Base-by-base conservation (phyloP, 2,329 filamentous ascomycete species). In the Microdochium nivale region DNA sequence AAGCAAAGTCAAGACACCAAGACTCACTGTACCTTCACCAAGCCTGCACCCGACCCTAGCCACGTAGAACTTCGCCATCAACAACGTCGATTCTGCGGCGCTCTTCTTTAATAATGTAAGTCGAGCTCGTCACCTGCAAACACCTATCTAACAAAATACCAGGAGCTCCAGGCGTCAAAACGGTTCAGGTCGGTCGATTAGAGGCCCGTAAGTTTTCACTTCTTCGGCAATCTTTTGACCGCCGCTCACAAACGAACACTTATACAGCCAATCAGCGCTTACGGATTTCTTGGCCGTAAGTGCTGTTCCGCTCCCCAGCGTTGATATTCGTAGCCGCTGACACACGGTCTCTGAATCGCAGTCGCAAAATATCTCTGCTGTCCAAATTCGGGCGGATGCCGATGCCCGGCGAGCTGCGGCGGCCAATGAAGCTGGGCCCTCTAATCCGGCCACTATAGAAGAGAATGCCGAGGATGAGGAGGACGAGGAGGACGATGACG, bases 311-410 rank as follows among this genome's bases (percentile, higher is more conserved):
- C 25, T 14, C 11, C 21, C 32, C 11, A 1, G 23, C 19, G 10
- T 35, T 30, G 11, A 30, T 1, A 21, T 3, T 13, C 10, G 11
- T 11, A 30, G 27, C 27, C 19, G 9, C 40, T 21, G 3, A 24
- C 40, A 8, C 40, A 44, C 13, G 8, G 5, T 23, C 19, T 44
- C 16, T 43, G n/a, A n/a, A n/a, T n/a, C n/a, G n/a, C n/a, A 56
- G 54, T 62, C 62, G 10, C 58, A 63, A 47, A 62, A 64, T 37
- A 65, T 65, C 43, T 63, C 62, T 5, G 62, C 61, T 21, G 30
- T 48, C 21, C 55, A 51, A 9, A 65, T 65, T 40, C 57, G 55
- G 21, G 52, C 50, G 4, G 54, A 58, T 40, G 53, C 57, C 5
- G 40, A 56, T 23, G 57, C 60, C 32, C 61, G 60, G 30, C 57